Conservation (phyloP, 2,329 filamentous ascomycete species). For the Arthrobotrys conoides region DNA sequence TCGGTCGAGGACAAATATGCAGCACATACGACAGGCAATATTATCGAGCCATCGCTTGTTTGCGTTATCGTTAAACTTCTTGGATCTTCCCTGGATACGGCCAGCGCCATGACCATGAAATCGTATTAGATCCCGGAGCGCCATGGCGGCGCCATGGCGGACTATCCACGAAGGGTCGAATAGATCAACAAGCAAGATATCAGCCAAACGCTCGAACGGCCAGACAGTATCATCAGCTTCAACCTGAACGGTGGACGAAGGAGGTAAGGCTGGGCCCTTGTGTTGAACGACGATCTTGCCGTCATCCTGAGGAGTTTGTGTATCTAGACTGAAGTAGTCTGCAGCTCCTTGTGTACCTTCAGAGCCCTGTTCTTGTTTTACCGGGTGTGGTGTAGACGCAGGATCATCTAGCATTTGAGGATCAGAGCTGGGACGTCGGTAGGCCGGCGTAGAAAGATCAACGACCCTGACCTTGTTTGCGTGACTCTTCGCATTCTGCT, state of each 20-base stretch:
- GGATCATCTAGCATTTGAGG: constrained; percentile 68
- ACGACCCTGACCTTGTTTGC: constrained; percentile 91
- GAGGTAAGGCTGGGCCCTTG: constrained; percentile 77
- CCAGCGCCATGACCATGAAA: constrained; percentile 92
- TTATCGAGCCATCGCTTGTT: constrained; percentile 94
- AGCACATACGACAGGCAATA: constrained; percentile 92
- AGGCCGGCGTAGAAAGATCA: constrained; percentile 75
- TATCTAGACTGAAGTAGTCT: constrained; percentile 93
- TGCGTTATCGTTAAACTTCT: constrained; percentile 80
- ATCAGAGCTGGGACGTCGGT: constrained; percentile 64
- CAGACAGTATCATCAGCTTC: constrained; percentile 88
- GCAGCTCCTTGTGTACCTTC: constrained; percentile 73
- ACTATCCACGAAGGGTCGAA: constrained; percentile 97
- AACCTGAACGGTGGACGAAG: constrained; percentile 85
- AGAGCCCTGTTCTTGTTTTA: constrained; percentile 75
- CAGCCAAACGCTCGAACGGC: constrained; percentile 94
- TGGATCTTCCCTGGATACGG: constrained; percentile 78
- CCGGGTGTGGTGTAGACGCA: constrained; percentile 69
- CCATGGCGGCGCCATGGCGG: constrained; percentile 95
- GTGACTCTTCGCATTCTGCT: constrained; percentile 88
- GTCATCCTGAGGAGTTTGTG: constrained; percentile 84
- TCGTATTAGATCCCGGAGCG: constrained; percentile 88
- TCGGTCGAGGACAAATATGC: constrained; percentile 95
- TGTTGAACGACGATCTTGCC: constrained; percentile 94
- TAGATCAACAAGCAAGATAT: constrained; percentile 91